These are phyloP conservation scores for Primulina eburnea DNA, from an alignment of 257 asterid genomes.

Conservation along the genomic window DNA sequence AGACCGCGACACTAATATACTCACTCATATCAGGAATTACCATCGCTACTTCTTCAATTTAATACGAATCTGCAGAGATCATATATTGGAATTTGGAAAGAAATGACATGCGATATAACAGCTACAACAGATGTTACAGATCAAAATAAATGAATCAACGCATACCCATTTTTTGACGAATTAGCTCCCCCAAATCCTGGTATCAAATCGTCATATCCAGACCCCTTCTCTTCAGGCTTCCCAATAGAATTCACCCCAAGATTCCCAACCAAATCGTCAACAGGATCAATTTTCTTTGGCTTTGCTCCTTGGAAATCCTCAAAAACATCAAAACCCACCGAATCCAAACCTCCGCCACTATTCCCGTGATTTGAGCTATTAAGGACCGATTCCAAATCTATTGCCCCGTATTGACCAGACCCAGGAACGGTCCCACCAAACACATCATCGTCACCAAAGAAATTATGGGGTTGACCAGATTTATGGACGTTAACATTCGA, in stretches of 20 bases:
- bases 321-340: conserved; percentile 28
- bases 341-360: conserved; percentile 13
- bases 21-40: background rate
- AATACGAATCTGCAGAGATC: background rate
- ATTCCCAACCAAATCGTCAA: conserved; percentile 56
- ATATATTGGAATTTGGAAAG: background rate
- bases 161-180: conserved; percentile 35
- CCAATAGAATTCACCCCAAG: conserved; percentile 35
- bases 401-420: conserved; percentile 36
- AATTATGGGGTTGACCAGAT: conserved; percentile 28
- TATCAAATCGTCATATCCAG: conserved; percentile 50
- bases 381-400: conserved; percentile 60
- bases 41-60: background rate
- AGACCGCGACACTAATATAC: background rate
- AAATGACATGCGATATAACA: background rate
- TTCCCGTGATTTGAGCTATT: conserved; percentile 30
- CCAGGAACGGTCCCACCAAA: conserved; percentile 45
- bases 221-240: conserved; percentile 32
- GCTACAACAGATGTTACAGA: background rate
- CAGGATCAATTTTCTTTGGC: conserved; percentile 30
- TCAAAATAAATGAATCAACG: conserved; percentile 5
- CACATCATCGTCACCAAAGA: conserved; percentile 42
- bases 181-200: conserved; percentile 51
- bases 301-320: conserved; percentile 45
- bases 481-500: conserved; percentile 27